Base-by-base conservation (phyloP, 208 protist species). In the Borovskyia barvae region DNA sequence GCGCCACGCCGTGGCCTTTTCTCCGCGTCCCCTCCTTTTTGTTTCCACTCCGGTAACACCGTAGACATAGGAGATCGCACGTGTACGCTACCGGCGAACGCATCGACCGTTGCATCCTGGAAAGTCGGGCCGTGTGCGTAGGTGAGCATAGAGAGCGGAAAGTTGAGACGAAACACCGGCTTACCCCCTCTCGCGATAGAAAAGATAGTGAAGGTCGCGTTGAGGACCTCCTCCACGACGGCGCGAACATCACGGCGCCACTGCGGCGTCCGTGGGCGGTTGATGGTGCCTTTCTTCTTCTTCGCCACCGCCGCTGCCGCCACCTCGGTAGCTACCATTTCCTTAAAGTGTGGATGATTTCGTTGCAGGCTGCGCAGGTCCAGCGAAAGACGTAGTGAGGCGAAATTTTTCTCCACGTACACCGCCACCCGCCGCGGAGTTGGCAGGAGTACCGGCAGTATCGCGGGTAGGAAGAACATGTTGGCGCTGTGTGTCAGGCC, bases 401-500 rank as follows among this genome's bases (percentile, higher is more conserved):
- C 86, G 57, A 90, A 93, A 63, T 93, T 93, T 37, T 77, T 69
- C 29, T 80, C 77, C 41, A 88, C 66, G 67, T 90, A 93, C 28
- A 82, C 35, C 0, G 71, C 72, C 4, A 87, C 39, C 12, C 80
- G 80, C 1, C 86, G 69, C 25, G 69, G 57, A 0, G 64, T 69
- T 9, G 76, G 69, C 43, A 90, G 85, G 35, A 85, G 25, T 2
- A 53, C 62, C 5, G 54, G 71, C 8, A 93, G 32, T 9, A 90
- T n/a, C 26, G 55, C 60, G 28, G 64, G 42, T 1, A 88, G 39
- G 12, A 66, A 35, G 49, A 88, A 82, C 30, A 64, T 64, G 47
- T 63, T 73, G n/a, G 80, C 61, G 50, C 77, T 87, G 73, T 93
- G 86, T 35, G 86, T 93, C 33, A 93, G 71, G 15, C 86, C 86